These are phyloP conservation scores for Macadamia tetraphylla DNA, from an alignment of 164 flowering plant genomes.

Conservation along the genomic window DNA sequence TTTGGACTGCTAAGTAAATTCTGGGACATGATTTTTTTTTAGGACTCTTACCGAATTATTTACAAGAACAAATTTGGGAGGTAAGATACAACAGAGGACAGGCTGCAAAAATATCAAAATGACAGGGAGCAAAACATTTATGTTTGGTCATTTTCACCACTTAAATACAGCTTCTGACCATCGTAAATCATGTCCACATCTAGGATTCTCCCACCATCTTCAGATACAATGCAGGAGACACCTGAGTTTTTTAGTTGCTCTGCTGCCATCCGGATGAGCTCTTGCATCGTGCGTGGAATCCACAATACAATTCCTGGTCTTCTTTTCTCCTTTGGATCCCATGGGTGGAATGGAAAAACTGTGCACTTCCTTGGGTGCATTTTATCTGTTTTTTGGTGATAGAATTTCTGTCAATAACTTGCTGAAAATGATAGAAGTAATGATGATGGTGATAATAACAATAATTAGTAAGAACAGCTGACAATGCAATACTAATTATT, in stretches of 20 bases:
- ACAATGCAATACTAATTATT: too few relatives aligned
- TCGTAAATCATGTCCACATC: too few relatives aligned
- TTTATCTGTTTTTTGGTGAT: slow-evolving; percentile 27
- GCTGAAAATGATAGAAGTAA: not conserved
- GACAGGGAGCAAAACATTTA: too few relatives aligned
- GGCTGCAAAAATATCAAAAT: too few relatives aligned
- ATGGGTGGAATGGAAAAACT: slow-evolving; percentile 84
- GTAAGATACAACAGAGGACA: too few relatives aligned
- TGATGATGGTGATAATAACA: not conserved
- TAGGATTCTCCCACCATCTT: slow-evolving; percentile 5
- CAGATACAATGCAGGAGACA: slow-evolving; percentile 49
- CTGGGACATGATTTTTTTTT: too few relatives aligned
- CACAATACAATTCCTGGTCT: slow-evolving; percentile 63
- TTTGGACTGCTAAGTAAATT: too few relatives aligned
- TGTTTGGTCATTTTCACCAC: too few relatives aligned
- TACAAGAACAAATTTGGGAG: too few relatives aligned
- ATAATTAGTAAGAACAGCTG: too few relatives aligned
- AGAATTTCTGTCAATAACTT: not conserved
- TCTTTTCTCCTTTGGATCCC: slow-evolving; percentile 49
- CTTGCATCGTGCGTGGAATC: slow-evolving; percentile 59
- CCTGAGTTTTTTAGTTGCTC: slow-evolving; percentile 32
- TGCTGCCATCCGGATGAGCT: slow-evolving; percentile 51
- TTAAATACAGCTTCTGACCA: too few relatives aligned
- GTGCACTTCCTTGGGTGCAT: slow-evolving; percentile 54
- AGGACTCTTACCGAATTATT: too few relatives aligned